Percentiles rank a stretch among this genome's conserved stretches.
These are phyloP conservation scores for Suillus subalutaceus DNA, from an alignment of 768 basidiomycete genomes.

Conservation along the genomic window DNA sequence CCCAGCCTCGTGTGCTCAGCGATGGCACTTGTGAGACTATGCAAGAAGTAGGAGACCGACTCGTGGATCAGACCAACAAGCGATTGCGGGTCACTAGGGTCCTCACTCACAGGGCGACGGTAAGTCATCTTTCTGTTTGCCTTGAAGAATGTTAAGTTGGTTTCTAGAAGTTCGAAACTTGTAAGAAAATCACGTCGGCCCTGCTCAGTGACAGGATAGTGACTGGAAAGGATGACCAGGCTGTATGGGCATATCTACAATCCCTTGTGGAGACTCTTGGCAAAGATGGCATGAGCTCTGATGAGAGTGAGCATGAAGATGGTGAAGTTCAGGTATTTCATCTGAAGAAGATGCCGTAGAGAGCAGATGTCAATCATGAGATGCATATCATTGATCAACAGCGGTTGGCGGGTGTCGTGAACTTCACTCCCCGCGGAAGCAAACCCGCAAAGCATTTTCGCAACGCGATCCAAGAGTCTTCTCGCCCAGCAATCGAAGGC, in stretches of 20 bases:
- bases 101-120: not conserved
- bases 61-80: not conserved
- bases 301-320: constrained; percentile 8
- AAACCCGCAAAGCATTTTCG: not conserved
- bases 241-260: not conserved
- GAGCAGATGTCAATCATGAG: not conserved
- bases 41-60: not conserved
- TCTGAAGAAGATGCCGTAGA: not conserved
- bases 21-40: not conserved
- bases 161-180: not conserved
- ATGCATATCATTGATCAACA: constrained; percentile 3
- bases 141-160: not conserved
- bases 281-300: constrained; percentile 12
- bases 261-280: constrained; percentile 2
- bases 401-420: not conserved
- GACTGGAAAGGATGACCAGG: not conserved
- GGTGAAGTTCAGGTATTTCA: not conserved
- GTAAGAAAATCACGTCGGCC: not conserved
- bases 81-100: not conserved
- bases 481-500: not conserved
- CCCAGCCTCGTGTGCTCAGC: not conserved
- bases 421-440: not conserved
- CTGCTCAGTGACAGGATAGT: not conserved
- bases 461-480: not conserved
- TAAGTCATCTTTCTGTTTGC: not conserved